A percentile compares a stretch with the other conserved stretches of the same genome.
phyloP scores from a whole-genome alignment of 2,329 filamentous ascomycete genomes.

The Alternaria sp. region DNA sequence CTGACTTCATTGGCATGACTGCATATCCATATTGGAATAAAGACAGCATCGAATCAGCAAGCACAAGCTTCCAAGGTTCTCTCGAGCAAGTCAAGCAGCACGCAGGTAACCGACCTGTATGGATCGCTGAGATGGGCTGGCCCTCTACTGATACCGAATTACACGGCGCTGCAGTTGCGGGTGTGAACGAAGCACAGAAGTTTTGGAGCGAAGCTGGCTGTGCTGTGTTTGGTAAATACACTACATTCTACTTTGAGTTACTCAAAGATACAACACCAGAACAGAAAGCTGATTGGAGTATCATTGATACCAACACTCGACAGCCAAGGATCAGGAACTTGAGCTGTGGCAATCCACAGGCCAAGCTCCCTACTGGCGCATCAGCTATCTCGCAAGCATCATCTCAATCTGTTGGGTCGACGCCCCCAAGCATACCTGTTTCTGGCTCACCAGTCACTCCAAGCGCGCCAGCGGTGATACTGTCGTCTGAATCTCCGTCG shows the following conservation, averaged over 20 bases:
- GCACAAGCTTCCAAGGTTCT: constrained; percentile 45
- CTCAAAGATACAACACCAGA: constrained; percentile 30
- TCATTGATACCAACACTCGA: constrained; percentile 27
- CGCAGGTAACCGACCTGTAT: constrained; percentile 36
- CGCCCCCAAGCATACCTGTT: not conserved
- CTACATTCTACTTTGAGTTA: constrained; percentile 47
- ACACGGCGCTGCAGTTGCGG: constrained; percentile 23
- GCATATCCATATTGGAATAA: constrained; percentile 46
- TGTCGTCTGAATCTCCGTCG: not conserved
- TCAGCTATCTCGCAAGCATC: not conserved
- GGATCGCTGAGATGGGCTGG: constrained; percentile 50
- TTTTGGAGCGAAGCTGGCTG: constrained; percentile 46
- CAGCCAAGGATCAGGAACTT: constrained; percentile 31
- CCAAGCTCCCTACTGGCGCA: not conserved
- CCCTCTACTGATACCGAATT: constrained; percentile 27
- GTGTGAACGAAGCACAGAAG: constrained; percentile 31
- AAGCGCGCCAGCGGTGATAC: not conserved
- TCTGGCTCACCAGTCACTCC: not conserved
- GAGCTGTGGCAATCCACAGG: constrained; percentile 22
- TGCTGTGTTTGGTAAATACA: constrained; percentile 39
- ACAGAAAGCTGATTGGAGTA: constrained; percentile 36
- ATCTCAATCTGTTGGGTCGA: not conserved
- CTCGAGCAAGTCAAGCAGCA: constrained; percentile 31
- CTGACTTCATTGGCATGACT: constrained; percentile 47
- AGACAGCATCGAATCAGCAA: constrained; percentile 45